Evolutionary conservation across 2,329 filamentous ascomycete genomes (phyloP).

Genomic region (Phialophora verrucosa): DNA sequence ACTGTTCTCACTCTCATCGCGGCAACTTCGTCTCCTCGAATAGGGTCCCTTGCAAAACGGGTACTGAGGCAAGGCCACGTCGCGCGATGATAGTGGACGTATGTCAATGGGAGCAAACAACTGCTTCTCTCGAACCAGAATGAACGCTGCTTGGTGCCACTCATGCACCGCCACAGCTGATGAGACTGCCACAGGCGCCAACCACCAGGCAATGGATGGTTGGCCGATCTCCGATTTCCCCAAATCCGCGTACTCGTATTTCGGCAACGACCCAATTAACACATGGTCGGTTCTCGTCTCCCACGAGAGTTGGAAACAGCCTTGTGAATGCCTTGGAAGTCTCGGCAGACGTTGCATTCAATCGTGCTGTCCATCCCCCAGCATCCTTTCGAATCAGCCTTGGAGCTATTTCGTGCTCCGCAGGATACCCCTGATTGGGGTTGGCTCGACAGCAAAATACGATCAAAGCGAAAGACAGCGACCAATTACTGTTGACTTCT

Average conservation of each 20-base stretch:
- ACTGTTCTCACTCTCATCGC: not conserved
- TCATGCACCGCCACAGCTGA: not conserved
- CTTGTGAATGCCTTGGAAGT: conserved; percentile 12
- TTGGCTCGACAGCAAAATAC: not conserved
- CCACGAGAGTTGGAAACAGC: conserved; percentile 8
- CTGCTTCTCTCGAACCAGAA: not conserved
- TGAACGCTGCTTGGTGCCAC: not conserved
- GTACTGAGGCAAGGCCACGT: not conserved
- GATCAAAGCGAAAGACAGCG: not conserved
- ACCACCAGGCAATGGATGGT: not conserved
- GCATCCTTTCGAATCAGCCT: not conserved
- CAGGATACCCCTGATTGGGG: conserved; percentile 18
- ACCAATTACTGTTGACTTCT: not conserved
- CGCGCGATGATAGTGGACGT: not conserved
- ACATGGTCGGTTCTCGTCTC: not conserved
- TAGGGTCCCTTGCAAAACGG: not conserved
- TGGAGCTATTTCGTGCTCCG: not conserved
- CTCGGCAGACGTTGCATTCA: not conserved
- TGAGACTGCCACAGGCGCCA: not conserved
- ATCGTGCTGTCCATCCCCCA: not conserved
- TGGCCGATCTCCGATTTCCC: conserved; percentile 3
- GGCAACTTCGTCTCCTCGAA: not conserved
- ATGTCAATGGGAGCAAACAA: not conserved
- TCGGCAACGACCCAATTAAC: not conserved
- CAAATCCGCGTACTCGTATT: conserved; percentile 13